Evolutionary conservation across 192 early-diverging fungal species (phyloP).

Genomic region (Podila minutissima): DNA sequence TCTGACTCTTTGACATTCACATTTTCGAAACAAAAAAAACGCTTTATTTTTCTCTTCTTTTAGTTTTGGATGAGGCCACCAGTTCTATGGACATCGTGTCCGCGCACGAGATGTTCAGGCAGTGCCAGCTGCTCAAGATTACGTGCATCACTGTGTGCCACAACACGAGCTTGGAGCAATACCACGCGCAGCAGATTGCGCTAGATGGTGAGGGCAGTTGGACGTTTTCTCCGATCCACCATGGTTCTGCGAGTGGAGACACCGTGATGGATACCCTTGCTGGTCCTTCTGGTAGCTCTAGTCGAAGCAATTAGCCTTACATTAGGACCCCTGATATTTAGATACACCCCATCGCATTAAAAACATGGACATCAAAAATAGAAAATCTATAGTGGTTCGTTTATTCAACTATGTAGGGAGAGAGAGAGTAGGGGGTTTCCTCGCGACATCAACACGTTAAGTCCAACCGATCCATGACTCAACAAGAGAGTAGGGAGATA

Average conservation of each 20-base stretch:
- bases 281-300: background rate
- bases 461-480: too few relatives aligned
- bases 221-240: conserved; percentile 10
- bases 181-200: conserved; percentile 43
- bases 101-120: conserved; percentile 65
- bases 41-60: background rate
- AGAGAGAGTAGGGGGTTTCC: background rate
- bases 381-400: too few relatives aligned
- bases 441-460: background rate
- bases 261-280: conserved; percentile 8
- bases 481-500: conserved; percentile 2
- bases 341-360: background rate
- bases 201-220: conserved; percentile 37
- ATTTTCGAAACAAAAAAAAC: background rate
- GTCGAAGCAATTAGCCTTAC: background rate
- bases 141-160: conserved; percentile 95
- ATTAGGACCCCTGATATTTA: background rate
- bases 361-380: too few relatives aligned
- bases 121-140: conserved; percentile 71
- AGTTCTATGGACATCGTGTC: conserved; percentile 69
- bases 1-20: background rate
- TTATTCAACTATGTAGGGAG: too few relatives aligned
- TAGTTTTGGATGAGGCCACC: conserved; percentile 76
- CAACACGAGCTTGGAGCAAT: conserved; percentile 51
- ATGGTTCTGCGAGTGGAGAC: background rate